These are phyloP conservation scores for Ascochyta lentis DNA, from an alignment of 2,329 filamentous ascomycete genomes.

Conservation along the genomic window DNA sequence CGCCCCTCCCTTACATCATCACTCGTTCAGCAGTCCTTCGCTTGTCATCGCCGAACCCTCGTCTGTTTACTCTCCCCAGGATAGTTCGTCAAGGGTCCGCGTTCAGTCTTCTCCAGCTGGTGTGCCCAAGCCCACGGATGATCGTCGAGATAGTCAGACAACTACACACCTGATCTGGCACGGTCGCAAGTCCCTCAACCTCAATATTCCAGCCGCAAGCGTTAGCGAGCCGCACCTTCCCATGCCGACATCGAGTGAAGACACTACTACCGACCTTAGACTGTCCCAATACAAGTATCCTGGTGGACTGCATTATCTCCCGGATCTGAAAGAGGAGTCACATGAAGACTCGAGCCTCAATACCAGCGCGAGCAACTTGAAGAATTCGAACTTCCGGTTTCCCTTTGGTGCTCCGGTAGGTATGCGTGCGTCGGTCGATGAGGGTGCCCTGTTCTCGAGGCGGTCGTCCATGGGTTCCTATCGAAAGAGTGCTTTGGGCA, in stretches of 20 bases:
- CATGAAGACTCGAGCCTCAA: conserved; percentile 55
- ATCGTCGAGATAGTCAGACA: conserved; percentile 41
- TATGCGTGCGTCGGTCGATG: conserved; percentile 32
- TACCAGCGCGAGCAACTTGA: conserved; percentile 44
- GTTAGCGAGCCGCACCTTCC: conserved; percentile 18
- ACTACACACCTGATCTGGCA: conserved; percentile 46
- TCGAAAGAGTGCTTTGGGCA: conserved; percentile 29
- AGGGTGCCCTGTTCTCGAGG: conserved; percentile 25
- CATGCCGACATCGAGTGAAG: conserved; percentile 28
- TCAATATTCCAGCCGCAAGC: conserved; percentile 8
- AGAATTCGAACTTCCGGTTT: conserved; percentile 37
- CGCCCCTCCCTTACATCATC: conserved; percentile 16
- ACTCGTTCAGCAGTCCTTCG: conserved; percentile 22
- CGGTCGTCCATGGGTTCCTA: conserved; percentile 31
- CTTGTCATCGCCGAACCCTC: conserved; percentile 24
- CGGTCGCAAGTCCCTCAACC: conserved; percentile 21
- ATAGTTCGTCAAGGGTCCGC: conserved; percentile 24
- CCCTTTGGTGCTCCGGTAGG: conserved; percentile 26
- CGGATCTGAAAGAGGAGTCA: conserved; percentile 57
- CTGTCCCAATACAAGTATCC: conserved; percentile 43
- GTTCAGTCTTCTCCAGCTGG: conserved; percentile 22
- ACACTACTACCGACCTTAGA: conserved; percentile 44
- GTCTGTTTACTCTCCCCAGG: conserved; percentile 35
- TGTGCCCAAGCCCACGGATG: conserved; percentile 17
- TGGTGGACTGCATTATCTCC: conserved; percentile 42